Percentiles rank a stretch among this genome's conserved stretches.
phyloP scores from a whole-genome alignment of 257 asterid genomes.

The Solanum chilense region DNA sequence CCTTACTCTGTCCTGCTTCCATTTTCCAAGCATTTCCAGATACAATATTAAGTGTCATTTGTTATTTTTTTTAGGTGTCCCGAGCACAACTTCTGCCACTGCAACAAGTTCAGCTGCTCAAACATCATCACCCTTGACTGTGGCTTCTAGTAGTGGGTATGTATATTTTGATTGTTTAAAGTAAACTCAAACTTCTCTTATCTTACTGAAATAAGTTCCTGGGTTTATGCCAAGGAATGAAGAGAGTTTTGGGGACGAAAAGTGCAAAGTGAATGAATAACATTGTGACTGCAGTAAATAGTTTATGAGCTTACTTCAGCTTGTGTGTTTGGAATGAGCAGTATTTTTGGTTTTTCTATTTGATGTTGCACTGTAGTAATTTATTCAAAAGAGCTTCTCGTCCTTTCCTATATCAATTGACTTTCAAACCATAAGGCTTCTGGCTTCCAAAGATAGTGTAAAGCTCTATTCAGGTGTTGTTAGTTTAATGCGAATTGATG shows the following conservation, averaged over 20 bases:
- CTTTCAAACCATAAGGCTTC: neutral
- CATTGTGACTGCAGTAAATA: neutral
- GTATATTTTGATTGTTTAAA: constrained; percentile 12
- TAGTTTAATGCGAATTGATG: neutral
- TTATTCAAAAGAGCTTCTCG: neutral
- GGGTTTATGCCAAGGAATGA: neutral
- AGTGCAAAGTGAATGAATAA: neutral
- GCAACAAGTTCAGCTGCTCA: constrained; percentile 46
- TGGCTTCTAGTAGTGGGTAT: constrained; percentile 67
- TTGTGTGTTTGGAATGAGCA: neutral
- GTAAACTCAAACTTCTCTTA: neutral
- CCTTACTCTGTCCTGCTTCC: neutral
- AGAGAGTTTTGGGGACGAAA: neutral
- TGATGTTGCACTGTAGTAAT: neutral
- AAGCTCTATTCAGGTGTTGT: neutral
- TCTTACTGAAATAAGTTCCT: neutral
- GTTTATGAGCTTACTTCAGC: neutral
- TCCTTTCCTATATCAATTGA: neutral
- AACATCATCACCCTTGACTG: constrained; percentile 44
- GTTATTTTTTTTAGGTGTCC: constrained; percentile 15
- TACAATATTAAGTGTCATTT: neutral
- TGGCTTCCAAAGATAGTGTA: neutral
- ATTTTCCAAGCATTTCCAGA: neutral
- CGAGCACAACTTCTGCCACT: constrained; percentile 33
- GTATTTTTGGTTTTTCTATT: neutral